Evolutionary conservation across 2,329 filamentous ascomycete genomes (phyloP).

Genomic region (Colletotrichum horii): DNA sequence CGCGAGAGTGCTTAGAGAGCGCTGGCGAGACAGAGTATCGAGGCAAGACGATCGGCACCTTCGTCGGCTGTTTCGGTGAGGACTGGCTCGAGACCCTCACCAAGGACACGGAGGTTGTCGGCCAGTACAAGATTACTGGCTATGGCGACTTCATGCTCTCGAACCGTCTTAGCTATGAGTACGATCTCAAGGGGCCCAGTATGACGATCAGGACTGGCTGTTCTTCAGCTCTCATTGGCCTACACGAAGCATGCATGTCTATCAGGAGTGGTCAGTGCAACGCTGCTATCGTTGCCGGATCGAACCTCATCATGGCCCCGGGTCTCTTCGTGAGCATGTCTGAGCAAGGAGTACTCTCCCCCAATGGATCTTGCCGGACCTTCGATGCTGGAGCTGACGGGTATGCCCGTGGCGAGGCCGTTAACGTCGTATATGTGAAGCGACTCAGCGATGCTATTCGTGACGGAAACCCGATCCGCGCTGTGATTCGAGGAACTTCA

Average conservation of each 20-base stretch:
- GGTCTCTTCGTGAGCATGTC: conserved; percentile 16
- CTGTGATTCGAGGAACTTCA: conserved; percentile 35
- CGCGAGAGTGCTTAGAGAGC: background rate
- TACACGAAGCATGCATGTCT: conserved; percentile 36
- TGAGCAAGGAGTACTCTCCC: conserved; percentile 29
- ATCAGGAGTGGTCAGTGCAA: conserved; percentile 30
- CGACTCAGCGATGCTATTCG: conserved; percentile 43
- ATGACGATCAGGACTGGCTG: conserved; percentile 41
- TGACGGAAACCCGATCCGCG: conserved; percentile 44
- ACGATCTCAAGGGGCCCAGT: conserved; percentile 35
- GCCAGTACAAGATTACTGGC: conserved; percentile 22
- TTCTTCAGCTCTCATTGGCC: conserved; percentile 32
- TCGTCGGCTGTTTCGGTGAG: conserved; percentile 31
- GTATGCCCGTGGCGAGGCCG: conserved; percentile 52
- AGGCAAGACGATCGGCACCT: conserved; percentile 30
- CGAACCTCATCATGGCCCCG: conserved; percentile 32
- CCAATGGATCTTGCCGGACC: conserved; percentile 29
- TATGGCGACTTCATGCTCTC: conserved; percentile 28
- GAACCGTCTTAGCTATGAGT: conserved; percentile 36
- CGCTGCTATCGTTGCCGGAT: conserved; percentile 35
- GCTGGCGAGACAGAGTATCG: conserved; percentile 29
- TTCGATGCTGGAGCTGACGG: conserved; percentile 48
- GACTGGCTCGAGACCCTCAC: conserved; percentile 26
- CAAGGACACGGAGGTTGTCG: conserved; percentile 26
- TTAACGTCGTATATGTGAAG: conserved; percentile 47